Evolutionary conservation across 2,329 filamentous ascomycete species (phyloP).

Genomic region (Diplocarpon mali): DNA sequence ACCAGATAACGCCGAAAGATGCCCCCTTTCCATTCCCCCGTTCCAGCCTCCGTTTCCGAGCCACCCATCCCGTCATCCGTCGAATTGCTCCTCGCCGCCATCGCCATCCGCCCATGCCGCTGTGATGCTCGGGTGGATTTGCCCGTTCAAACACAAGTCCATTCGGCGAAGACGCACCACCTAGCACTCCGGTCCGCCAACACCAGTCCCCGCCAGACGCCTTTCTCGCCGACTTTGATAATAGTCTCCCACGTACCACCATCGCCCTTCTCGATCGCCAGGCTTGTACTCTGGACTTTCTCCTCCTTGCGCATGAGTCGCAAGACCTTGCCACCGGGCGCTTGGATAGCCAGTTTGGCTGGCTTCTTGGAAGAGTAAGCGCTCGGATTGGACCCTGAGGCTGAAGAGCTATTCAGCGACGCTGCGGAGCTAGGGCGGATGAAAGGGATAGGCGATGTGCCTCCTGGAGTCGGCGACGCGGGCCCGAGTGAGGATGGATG

Average conservation of each 20-base stretch:
- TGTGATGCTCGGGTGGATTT: background rate
- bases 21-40: no score
- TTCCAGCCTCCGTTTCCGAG: background rate
- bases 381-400: constrained; percentile 44
- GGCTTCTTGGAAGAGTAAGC: constrained; percentile 60
- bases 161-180: constrained; percentile 91
- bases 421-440: constrained; percentile 49
- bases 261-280: constrained; percentile 49
- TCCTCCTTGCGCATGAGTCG: constrained; percentile 75
- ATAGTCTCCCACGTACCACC: constrained; percentile 81
- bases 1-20: background rate
- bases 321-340: constrained; percentile 87
- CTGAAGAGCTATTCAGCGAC: constrained; percentile 51
- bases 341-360: constrained; percentile 90
- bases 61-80: background rate
- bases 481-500: constrained; percentile 57
- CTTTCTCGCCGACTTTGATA: constrained; percentile 77
- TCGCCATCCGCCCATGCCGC: background rate
- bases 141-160: constrained; percentile 34
- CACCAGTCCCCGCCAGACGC: constrained; percentile 71
- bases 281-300: constrained; percentile 28
- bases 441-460: constrained; percentile 46
- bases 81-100: background rate
- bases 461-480: constrained; percentile 28
- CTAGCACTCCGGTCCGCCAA: constrained; percentile 72